Percentiles rank a stretch among this genome's conserved stretches.
phyloP scores from a whole-genome alignment of 352 stramenopile species.

The Pythium myriotylum region DNA sequence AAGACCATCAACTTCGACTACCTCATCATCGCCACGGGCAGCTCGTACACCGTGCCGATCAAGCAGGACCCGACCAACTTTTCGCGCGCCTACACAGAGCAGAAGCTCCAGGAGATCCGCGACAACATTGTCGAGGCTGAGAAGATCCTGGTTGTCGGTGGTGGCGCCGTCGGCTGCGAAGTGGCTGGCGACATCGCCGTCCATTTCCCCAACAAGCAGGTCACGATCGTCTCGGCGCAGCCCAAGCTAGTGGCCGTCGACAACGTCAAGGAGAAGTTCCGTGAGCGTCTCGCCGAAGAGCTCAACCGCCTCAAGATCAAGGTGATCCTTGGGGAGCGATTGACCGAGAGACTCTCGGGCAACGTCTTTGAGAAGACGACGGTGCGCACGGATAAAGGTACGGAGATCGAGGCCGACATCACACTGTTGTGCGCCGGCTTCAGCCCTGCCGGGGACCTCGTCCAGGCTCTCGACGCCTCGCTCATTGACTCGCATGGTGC shows the following conservation, averaged over 20 bases:
- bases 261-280: conserved; percentile 56
- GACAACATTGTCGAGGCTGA: conserved; percentile 39
- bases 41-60: conserved; percentile 60
- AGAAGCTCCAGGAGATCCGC: conserved; percentile 34
- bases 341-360: conserved; percentile 39
- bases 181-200: conserved; percentile 60
- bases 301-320: conserved; percentile 50
- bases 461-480: conserved; percentile 34
- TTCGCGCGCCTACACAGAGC: conserved; percentile 30
- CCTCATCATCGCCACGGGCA: conserved; percentile 60
- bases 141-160: conserved; percentile 55
- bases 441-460: conserved; percentile 31
- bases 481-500: conserved; percentile 39
- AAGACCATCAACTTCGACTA: conserved; percentile 59
- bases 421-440: conserved; percentile 52
- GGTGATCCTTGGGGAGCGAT: conserved; percentile 56
- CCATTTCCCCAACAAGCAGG: conserved; percentile 56
- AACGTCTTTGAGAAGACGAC: conserved; percentile 44
- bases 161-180: conserved; percentile 61
- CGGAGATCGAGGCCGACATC: conserved; percentile 56
- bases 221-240: conserved; percentile 55
- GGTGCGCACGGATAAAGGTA: conserved; percentile 55
- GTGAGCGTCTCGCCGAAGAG: conserved; percentile 30
- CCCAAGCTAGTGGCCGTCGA: conserved; percentile 38
- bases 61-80: conserved; percentile 36